A percentile compares a stretch with the other conserved stretches of the same genome.
phyloP scores from a whole-genome alignment of 2,329 filamentous ascomycete genomes.

The Ophiosphaerella narmari region DNA sequence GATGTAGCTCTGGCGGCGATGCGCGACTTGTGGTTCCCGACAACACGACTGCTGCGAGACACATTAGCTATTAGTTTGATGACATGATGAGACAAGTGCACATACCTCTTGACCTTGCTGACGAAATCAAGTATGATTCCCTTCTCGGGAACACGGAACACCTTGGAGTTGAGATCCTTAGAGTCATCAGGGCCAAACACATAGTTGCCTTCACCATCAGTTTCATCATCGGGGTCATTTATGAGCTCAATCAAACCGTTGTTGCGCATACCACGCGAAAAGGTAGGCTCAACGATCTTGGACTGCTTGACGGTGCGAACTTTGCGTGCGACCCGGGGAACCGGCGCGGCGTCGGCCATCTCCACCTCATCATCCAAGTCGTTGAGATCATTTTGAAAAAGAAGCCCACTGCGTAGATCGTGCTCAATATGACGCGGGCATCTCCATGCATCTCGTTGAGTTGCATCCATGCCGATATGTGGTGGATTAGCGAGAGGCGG shows the following conservation, averaged over 20 bases:
- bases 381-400: slow-evolving; percentile 42
- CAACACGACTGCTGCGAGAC: slow-evolving; percentile 27
- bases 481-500: slow-evolving; percentile 82
- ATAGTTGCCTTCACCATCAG: slow-evolving; percentile 48
- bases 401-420: slow-evolving; percentile 57
- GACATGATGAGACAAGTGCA: slow-evolving; percentile 7
- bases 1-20: slow-evolving; percentile 17
- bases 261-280: slow-evolving; percentile 65
- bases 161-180: slow-evolving; percentile 43
- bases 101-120: slow-evolving; percentile 57
- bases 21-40: slow-evolving; percentile 19
- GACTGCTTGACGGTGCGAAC: slow-evolving; percentile 57
- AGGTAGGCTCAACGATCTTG: slow-evolving; percentile 52
- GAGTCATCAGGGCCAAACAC: slow-evolving; percentile 49
- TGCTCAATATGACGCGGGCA: slow-evolving; percentile 88
- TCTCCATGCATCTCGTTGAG: slow-evolving; percentile 74
- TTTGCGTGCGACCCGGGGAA: slow-evolving; percentile 44
- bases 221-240: slow-evolving; percentile 50
- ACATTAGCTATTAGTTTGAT: slow-evolving; percentile 17
- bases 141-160: slow-evolving; percentile 52
- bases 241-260: slow-evolving; percentile 54
- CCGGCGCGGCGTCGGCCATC: slow-evolving; percentile 33
- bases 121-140: slow-evolving; percentile 65
- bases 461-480: slow-evolving; percentile 54
- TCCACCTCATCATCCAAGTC: slow-evolving; percentile 30